Evolutionary conservation across 2,329 filamentous ascomycete species (phyloP), one percentile per base, ranked within the genome.

Genomic region (Intubia oerlemansii): DNA sequence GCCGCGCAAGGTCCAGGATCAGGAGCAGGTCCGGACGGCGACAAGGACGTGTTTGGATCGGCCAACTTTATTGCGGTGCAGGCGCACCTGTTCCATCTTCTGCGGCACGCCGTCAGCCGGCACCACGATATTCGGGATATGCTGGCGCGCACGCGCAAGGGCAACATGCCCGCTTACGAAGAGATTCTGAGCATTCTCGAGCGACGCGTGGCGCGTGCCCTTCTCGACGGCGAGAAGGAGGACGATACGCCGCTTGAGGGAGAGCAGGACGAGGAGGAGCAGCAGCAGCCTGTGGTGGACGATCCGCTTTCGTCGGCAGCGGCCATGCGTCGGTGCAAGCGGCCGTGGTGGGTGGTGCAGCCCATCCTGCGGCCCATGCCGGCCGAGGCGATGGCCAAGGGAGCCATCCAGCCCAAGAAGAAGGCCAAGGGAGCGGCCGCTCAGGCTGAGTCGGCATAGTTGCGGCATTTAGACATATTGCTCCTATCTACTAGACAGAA

Each of bases 311-410:
- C 63, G 45, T 76, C 72, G 5, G 52, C 68, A 12, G 69, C 65
- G 7, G 70, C 76, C 1, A 69, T 88, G 16, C 66, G 63, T 31
- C 57, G 66, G 34, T 91, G 81, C 44, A 74, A 71, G 46, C 56
- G 81, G 37, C 84, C 84, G 1, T 93, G 73, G 66, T 93, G 81
- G 80, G 62, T 92, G 4, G 81, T 72, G 29, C 84, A 95, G 53
- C 75, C 85, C 4, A 79, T 91, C 42, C 65, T 93, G 6, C 58
- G 84, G 32, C 84, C 82, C 23, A 48, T 93, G 42, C 88, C 88
- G 0, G 77, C 76, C 39, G 85, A 95, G 53, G 88, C 88, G 3
- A 43, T 88, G 38, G 72, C 74, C 36, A 82, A 80, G 46, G 84
- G 84, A 0, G 73, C 77, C 3, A 60, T 91, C 47, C 65, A 60